phyloP scores from a whole-genome alignment of 352 stramenopile genomes.

The Globisporangium rhizosaccharum region DNA sequence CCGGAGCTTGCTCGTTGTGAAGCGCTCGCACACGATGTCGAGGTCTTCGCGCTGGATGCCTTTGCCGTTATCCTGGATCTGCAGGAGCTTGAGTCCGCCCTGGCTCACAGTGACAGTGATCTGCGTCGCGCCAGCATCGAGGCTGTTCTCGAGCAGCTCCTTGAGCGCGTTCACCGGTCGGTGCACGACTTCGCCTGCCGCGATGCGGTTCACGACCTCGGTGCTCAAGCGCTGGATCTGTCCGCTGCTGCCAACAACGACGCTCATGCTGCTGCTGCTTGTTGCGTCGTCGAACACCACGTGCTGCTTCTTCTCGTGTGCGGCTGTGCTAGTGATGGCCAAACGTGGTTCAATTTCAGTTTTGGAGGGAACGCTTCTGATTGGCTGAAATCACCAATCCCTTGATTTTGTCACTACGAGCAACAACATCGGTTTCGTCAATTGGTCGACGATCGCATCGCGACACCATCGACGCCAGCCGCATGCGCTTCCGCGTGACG shows the following conservation, averaged over 20 bases:
- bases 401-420: constrained; percentile 1
- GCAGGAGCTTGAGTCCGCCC: constrained; percentile 91
- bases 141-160: constrained; percentile 98
- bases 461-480: neutral
- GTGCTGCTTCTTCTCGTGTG: neutral
- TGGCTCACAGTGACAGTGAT: constrained; percentile 75
- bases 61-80: constrained; percentile 94
- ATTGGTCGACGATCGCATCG: neutral
- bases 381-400: constrained; percentile 21
- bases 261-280: constrained; percentile 4
- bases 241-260: neutral
- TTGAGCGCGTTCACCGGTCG: constrained; percentile 93
- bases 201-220: constrained; percentile 94
- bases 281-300: neutral
- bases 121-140: constrained; percentile 92
- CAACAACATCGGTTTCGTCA: neutral
- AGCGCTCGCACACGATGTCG: constrained; percentile 94
- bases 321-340: no score
- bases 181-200: constrained; percentile 94
- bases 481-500: constrained; percentile 46
- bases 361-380: constrained; percentile 29
- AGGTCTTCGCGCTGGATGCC: constrained; percentile 92
- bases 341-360: no score
- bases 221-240: constrained; percentile 77
- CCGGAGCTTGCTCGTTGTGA: constrained; percentile 97